Conservation (phyloP, 2,329 filamentous ascomycete genomes). For the Xenoacremonium recifei region DNA sequence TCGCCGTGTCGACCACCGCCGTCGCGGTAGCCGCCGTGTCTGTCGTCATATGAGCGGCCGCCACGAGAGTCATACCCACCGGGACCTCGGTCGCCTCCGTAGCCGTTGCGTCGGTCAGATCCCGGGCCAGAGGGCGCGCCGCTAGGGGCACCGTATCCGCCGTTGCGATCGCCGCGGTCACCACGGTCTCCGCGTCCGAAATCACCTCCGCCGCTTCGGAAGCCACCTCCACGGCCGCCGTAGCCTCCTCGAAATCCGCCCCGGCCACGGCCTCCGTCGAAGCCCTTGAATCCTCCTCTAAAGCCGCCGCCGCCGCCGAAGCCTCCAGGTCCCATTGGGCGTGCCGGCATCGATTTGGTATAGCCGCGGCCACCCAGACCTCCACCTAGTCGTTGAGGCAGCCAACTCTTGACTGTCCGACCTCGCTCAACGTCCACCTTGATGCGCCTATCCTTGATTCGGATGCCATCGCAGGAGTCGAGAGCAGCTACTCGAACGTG, state of each 20-base stretch:
- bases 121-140: slow-evolving; percentile 62
- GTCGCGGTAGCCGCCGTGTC: slow-evolving; percentile 49
- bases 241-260: slow-evolving; percentile 42
- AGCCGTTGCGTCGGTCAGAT: slow-evolving; percentile 46
- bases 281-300: slow-evolving; percentile 45
- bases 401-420: slow-evolving; percentile 91
- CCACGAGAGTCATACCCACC: slow-evolving; percentile 59
- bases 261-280: slow-evolving; percentile 45
- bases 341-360: slow-evolving; percentile 74
- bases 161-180: slow-evolving; percentile 41
- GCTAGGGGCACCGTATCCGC: slow-evolving; percentile 51
- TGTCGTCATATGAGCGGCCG: slow-evolving; percentile 61
- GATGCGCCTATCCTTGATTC: slow-evolving; percentile 88
- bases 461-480: slow-evolving; percentile 79
- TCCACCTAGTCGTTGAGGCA: slow-evolving; percentile 85
- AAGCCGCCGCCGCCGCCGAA: slow-evolving; percentile 59
- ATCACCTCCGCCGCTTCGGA: slow-evolving; percentile 40
- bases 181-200: slow-evolving; percentile 38
- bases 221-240: slow-evolving; percentile 54
- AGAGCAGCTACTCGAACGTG: slow-evolving; percentile 77
- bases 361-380: slow-evolving; percentile 91
- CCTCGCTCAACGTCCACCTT: slow-evolving; percentile 96
- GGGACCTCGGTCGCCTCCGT: slow-evolving; percentile 43
- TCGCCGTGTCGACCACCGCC: slow-evolving; percentile 34
- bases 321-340: slow-evolving; percentile 64